Evolutionary conservation across 2,329 filamentous ascomycete species (phyloP), one percentile per base, ranked within the genome.

Genomic region (Fusarium aywerte): DNA sequence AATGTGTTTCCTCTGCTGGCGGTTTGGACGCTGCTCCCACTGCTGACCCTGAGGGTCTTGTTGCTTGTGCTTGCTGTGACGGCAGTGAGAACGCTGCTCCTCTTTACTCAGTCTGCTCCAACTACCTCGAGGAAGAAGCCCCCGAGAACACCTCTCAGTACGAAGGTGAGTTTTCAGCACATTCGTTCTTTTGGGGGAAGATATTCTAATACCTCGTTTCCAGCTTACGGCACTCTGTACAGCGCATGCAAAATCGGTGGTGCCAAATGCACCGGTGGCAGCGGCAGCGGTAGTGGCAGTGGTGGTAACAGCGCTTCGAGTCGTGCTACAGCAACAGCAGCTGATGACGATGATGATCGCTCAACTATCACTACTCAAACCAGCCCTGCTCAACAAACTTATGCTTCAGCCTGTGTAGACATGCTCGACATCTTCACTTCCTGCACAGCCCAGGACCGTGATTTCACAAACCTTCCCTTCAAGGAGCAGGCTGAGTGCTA

Each of bases 401-500:
- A 69, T 61, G 58, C 70, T 51, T 20, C 48, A 21, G 75, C 71
- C 10, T 77, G 75, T 54, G 27, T 43, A 36, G 62, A 68, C 29
- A 76, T 77, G 75, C 38, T 73, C 16, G 60, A 44, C 25, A 49
- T 76, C 45, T 76, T 70, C 48, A 51, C 54, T 20, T 74, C 73
- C 3, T 77, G 76, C 58, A 68, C 65, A 36, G 56, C 38, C 11
- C 52, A 68, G 35, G 69, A 73, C 21, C 54, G 53, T 7, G 65
- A 66, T 20, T 78, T 77, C 60, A 64, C 67, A n/a, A 38, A 62
- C 6, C 53, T 75, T 21, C 71, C 71, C 21, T 69, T 52, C 54
- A 63, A 44, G 20, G 67, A 73, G 29, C 76, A 77, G 44, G 76
- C 76, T 18, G 62, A 69, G 18, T 78, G 76, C 69, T 77, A 75